phyloP scores from a whole-genome alignment of 441 rosid species.

The Corymbia citriodora region DNA sequence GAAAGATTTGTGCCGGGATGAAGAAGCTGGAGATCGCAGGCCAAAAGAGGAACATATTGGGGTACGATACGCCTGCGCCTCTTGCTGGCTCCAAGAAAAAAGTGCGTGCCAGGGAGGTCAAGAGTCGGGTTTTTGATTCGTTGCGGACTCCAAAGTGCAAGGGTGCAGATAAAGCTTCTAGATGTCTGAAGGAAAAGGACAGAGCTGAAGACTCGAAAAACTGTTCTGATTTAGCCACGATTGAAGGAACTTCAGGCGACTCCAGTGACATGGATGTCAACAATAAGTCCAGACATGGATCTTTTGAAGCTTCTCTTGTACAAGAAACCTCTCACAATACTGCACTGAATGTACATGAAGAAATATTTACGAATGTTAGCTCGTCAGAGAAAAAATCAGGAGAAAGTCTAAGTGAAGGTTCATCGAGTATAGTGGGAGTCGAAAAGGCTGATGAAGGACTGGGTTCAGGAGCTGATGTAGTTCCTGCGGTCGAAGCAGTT shows the following conservation, averaged over 20 bases:
- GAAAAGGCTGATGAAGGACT: neutral
- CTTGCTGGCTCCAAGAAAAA: slow-evolving; percentile 36
- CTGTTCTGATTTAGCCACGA: neutral
- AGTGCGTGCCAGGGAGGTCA: slow-evolving; percentile 61
- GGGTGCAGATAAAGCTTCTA: slow-evolving; percentile 21
- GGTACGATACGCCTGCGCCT: slow-evolving; percentile 16
- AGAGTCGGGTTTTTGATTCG: slow-evolving; percentile 84
- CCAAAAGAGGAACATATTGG: slow-evolving; percentile 31
- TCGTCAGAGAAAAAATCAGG: neutral
- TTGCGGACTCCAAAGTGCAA: slow-evolving; percentile 26
- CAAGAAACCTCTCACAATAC: neutral
- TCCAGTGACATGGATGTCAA: slow-evolving; percentile 28
- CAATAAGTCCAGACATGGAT: slow-evolving; percentile 15
- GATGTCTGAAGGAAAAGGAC: slow-evolving; percentile 26
- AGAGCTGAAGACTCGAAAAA: slow-evolving; percentile 10
- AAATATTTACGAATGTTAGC: neutral
- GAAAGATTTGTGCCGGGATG: slow-evolving; percentile 48
- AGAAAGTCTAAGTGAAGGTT: slow-evolving; percentile 11
- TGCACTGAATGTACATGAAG: slow-evolving; percentile 2
- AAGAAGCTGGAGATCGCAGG: slow-evolving; percentile 56
- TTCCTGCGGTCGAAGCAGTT: neutral
- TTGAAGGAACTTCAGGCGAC: slow-evolving; percentile 16
- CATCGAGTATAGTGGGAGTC: neutral
- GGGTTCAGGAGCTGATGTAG: neutral
- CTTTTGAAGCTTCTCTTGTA: slow-evolving; percentile 8